phyloP scores from a whole-genome alignment of 768 basidiomycete genomes.

The Daedaleopsis sinensis region DNA sequence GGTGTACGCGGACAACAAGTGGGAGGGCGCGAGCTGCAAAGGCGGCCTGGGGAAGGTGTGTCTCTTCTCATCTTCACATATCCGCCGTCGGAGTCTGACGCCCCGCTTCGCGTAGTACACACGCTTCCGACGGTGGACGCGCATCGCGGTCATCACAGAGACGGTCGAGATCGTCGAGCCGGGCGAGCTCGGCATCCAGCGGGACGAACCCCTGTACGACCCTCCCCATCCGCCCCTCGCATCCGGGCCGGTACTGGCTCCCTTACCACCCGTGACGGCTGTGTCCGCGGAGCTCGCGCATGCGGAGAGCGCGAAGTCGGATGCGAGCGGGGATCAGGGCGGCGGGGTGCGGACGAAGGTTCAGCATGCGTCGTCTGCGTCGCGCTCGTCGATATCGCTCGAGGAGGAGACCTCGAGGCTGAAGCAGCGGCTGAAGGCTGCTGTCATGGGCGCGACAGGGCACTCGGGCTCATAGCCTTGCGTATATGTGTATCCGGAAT shows the following conservation, averaged over 20 bases:
- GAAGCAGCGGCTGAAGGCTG: constrained; percentile 29
- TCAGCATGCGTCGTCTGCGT: neutral
- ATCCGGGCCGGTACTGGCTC: too few species aligned
- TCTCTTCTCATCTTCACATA: neutral
- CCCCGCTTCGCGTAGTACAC: constrained; percentile 61
- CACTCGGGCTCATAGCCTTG: neutral
- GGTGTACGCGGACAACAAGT: constrained; percentile 95
- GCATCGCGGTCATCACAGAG: constrained; percentile 79
- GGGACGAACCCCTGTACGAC: constrained; percentile 15
- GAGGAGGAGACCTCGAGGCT: constrained; percentile 28
- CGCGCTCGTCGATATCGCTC: neutral
- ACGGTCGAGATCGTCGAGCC: constrained; percentile 57
- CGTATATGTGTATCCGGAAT: neutral
- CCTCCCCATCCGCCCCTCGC: neutral
- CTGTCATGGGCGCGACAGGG: constrained; percentile 22
- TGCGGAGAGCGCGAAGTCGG: neutral
- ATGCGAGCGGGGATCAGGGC: neutral
- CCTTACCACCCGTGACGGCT: neutral
- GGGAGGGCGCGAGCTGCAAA: constrained; percentile 76
- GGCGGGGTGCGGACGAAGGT: neutral
- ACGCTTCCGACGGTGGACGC: constrained; percentile 83
- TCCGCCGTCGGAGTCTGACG: neutral
- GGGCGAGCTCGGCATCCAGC: constrained; percentile 31
- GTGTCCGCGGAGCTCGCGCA: neutral
- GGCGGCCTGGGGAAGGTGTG: constrained; percentile 85